Conservation (phyloP, 768 basidiomycete genomes). For the Tylopilus sp. region DNA sequence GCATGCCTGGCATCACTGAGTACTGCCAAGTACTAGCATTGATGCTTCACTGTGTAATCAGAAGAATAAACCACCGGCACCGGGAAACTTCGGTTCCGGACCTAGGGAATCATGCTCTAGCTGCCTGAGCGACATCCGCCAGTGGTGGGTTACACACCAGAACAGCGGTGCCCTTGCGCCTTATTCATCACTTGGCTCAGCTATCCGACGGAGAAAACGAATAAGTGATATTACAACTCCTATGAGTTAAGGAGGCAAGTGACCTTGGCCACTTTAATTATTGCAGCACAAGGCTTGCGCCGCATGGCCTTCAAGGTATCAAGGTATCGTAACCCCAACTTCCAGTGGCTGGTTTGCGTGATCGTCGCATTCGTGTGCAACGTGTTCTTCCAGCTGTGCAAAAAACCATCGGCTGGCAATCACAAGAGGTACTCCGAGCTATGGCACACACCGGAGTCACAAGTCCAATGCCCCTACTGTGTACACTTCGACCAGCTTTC, state of each 20-base stretch:
- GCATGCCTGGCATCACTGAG: no score
- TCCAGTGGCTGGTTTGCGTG: no score
- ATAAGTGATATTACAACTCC: not conserved
- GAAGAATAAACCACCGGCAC: not conserved
- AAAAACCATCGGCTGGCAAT: not conserved
- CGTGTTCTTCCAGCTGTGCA: not conserved
- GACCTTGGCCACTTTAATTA: no score
- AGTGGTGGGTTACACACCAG: not conserved
- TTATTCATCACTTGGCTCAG: not conserved
- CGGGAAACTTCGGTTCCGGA: not conserved
- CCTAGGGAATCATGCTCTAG: not conserved
- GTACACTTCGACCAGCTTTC: not conserved
- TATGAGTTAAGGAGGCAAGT: no score
- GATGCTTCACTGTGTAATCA: not conserved
- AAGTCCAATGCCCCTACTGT: no score
- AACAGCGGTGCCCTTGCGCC: not conserved
- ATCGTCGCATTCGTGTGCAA: not conserved
- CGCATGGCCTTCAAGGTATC: no score
- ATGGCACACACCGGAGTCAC: no score
- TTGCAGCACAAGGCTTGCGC: no score
- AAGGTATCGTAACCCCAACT: no score
- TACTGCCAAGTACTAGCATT: no score
- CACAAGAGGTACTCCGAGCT: no score
- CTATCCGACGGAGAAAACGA: not conserved
- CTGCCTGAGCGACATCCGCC: not conserved